Evolutionary conservation across 768 basidiomycete genomes (phyloP).

Genomic region (Kwoniella heveanensis): DNA sequence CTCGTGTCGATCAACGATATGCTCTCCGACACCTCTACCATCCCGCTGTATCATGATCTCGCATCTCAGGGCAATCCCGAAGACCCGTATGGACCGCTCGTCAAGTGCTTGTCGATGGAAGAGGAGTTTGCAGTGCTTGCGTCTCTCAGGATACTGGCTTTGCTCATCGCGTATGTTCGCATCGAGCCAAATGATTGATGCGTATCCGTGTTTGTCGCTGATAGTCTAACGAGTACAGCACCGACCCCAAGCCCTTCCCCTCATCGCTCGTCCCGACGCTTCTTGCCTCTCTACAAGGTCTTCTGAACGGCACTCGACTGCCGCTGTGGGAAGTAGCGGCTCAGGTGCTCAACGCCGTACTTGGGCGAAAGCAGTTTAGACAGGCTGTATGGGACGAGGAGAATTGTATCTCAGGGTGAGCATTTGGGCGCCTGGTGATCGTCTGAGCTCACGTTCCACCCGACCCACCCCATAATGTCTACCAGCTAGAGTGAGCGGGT

Average conservation of each 20-base stretch:
- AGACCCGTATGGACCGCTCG: slow-evolving; percentile 34
- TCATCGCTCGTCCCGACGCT: slow-evolving; percentile 30
- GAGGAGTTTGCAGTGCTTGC: slow-evolving; percentile 97
- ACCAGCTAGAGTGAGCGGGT: too few species aligned
- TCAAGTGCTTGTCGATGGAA: slow-evolving; percentile 75
- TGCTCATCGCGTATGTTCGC: slow-evolving; percentile 71
- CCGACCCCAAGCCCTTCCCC: slow-evolving; percentile 52
- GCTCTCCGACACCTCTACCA: slow-evolving; percentile 48
- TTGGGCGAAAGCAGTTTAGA: slow-evolving; percentile 78
- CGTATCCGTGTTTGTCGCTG: not conserved
- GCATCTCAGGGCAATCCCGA: slow-evolving; percentile 30
- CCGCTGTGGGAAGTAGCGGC: slow-evolving; percentile 77
- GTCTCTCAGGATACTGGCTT: slow-evolving; percentile 79
- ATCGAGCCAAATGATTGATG: not conserved
- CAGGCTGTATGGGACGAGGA: slow-evolving; percentile 71
- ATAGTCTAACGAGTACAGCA: slow-evolving; percentile 29
- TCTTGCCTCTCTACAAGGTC: slow-evolving; percentile 57
- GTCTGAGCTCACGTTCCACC: not conserved
- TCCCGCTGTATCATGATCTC: slow-evolving; percentile 51
- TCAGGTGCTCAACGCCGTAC: slow-evolving; percentile 81
- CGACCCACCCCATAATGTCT: not conserved
- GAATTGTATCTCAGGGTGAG: slow-evolving; percentile 56
- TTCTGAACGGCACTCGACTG: slow-evolving; percentile 62
- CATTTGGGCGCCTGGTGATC: not conserved
- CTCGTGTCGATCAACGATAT: slow-evolving; percentile 81